A percentile compares a stretch with the other conserved stretches of the same genome.
These are phyloP conservation scores for Byssoonygena ceratinophila DNA, from an alignment of 2,329 filamentous ascomycete genomes.

Conservation along the genomic window DNA sequence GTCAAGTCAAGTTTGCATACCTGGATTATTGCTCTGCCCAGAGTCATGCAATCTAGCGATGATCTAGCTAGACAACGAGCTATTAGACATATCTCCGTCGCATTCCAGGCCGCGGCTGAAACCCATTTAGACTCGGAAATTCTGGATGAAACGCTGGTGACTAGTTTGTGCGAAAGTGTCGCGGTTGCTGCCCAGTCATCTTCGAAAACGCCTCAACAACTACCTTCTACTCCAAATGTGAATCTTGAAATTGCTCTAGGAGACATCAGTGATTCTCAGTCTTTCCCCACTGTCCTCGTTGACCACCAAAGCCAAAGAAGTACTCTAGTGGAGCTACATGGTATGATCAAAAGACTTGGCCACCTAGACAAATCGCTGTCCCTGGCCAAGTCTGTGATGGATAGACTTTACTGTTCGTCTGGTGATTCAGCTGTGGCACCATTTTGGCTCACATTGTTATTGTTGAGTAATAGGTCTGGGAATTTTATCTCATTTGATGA, in stretches of 20 bases:
- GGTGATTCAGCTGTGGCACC: conserved; percentile 55
- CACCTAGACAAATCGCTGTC: conserved; percentile 34
- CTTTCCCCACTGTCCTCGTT: conserved; percentile 54
- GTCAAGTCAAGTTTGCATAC: conserved; percentile 63
- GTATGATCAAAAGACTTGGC: conserved; percentile 48
- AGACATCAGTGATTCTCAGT: conserved; percentile 18
- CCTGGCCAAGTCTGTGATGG: conserved; percentile 56
- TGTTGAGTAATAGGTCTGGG: conserved; percentile 50
- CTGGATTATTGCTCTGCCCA: conserved; percentile 71
- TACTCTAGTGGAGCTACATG: conserved; percentile 52
- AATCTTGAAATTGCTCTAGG: conserved; percentile 22
- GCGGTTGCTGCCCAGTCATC: conserved; percentile 36
- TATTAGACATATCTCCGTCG: conserved; percentile 65
- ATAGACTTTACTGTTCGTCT: conserved; percentile 48
- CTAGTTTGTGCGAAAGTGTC: conserved; percentile 65
- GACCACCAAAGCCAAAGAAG: conserved; percentile 55
- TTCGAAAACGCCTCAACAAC: conserved; percentile 23
- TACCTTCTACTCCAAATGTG: conserved; percentile 19
- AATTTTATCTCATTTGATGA: conserved; percentile 50
- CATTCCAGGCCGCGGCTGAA: conserved; percentile 54
- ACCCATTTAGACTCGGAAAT: conserved; percentile 55
- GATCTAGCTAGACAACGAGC: conserved; percentile 63
- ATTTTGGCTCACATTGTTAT: conserved; percentile 69
- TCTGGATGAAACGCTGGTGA: conserved; percentile 56
- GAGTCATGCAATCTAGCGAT: conserved; percentile 73